Conservation (phyloP, 495 filamentous ascomycete species). For the Pyronema omphalodes region DNA sequence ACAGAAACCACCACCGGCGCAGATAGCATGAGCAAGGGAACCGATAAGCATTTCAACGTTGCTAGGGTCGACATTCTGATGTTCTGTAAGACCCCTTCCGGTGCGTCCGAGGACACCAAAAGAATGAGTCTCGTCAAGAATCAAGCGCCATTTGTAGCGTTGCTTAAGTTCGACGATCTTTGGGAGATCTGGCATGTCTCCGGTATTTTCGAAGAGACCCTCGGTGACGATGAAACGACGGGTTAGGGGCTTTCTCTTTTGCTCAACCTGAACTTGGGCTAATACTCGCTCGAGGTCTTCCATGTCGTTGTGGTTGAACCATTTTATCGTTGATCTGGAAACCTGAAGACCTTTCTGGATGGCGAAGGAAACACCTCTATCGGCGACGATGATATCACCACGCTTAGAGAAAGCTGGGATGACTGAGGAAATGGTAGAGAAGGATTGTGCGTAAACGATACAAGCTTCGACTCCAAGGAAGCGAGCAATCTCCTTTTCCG, state of each 20-base stretch:
- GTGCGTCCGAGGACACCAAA: constrained; percentile 85
- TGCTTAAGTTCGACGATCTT: constrained; percentile 78
- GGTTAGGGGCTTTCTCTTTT: constrained; percentile 69
- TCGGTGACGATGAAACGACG: constrained; percentile 92
- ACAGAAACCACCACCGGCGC: constrained; percentile 90
- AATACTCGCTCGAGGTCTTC: constrained; percentile 78
- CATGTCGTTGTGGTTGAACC: constrained; percentile 95
- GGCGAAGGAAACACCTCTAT: constrained; percentile 81
- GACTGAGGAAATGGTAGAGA: constrained; percentile 82
- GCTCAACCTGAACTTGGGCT: constrained; percentile 67
- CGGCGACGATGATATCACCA: constrained; percentile 96
- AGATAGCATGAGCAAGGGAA: constrained; percentile 72
- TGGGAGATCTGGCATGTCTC: constrained; percentile 70
- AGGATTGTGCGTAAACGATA: constrained; percentile 88
- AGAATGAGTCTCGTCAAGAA: constrained; percentile 92
- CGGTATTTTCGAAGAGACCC: constrained; percentile 77
- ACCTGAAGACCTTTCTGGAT: constrained; percentile 90
- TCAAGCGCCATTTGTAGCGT: constrained; percentile 90
- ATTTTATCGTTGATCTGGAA: constrained; percentile 69
- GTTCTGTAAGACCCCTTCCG: constrained; percentile 80
- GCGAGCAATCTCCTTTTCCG: constrained; percentile 79
- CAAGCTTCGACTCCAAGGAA: constrained; percentile 71
- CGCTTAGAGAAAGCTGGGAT: constrained; percentile 94
- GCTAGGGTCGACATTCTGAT: constrained; percentile 80
- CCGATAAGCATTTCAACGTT: constrained; percentile 93